phyloP scores from a whole-genome alignment of 768 basidiomycete species.

The Trichaptum fuscoviolaceum region DNA sequence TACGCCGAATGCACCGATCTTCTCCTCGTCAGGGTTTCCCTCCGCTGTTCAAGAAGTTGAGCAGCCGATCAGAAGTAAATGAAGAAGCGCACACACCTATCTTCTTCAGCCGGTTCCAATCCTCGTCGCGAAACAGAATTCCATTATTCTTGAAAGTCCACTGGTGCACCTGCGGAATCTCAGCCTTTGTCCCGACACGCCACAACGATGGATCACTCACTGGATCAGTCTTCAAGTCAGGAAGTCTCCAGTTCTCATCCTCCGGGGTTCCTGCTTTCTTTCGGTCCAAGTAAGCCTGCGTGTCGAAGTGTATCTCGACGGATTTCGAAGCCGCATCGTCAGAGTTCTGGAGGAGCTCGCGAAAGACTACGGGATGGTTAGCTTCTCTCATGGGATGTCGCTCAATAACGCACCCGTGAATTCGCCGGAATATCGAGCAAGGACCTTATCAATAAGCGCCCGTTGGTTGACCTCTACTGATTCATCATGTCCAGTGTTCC shows the following conservation, averaged over 20 bases:
- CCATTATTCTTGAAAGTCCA: conserved; percentile 92
- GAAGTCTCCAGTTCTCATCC: conserved; percentile 3
- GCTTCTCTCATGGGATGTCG: not conserved
- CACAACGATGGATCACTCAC: not conserved
- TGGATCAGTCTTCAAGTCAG: not conserved
- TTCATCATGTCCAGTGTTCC: conserved; percentile 65
- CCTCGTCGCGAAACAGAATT: conserved; percentile 71
- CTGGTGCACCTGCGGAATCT: conserved; percentile 69
- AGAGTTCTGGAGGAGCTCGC: conserved; percentile 93
- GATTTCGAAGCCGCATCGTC: conserved; percentile 79
- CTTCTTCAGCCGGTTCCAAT: conserved; percentile 87
- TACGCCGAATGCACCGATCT: conserved; percentile 95
- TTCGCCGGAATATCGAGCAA: conserved; percentile 93
- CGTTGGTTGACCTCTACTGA: conserved; percentile 91
- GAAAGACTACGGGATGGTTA: conserved; percentile 40
- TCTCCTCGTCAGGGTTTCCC: conserved; percentile 91
- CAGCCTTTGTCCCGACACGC: conserved; percentile 33
- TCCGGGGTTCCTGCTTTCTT: conserved; percentile 18
- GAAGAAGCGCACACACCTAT: conserved; percentile 49
- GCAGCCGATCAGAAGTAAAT: conserved; percentile 8
- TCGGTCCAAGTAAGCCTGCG: conserved; percentile 40
- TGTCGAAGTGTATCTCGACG: conserved; percentile 80
- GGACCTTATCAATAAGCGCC: conserved; percentile 94
- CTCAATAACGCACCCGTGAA: conserved; percentile 57
- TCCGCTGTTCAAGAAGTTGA: conserved; percentile 46